Percentiles rank a stretch among this genome's conserved stretches.
phyloP scores from a whole-genome alignment of 1,284 basidiomycete genomes.

The Uromyces viciae-fabae region DNA sequence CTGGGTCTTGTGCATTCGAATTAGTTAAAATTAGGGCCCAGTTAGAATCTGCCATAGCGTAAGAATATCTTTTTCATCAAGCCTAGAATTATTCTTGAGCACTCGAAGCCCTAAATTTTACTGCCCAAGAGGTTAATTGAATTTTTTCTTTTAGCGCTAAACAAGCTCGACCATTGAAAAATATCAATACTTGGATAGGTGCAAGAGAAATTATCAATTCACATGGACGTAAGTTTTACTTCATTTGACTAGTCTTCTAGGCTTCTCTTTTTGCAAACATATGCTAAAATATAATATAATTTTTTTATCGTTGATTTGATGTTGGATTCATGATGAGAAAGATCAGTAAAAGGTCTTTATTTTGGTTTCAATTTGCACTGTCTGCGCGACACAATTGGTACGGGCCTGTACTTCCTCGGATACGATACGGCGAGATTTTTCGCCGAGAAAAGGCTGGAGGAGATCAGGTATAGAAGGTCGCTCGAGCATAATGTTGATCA shows the following conservation, averaged over 20 bases:
- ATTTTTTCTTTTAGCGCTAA: conserved; percentile 22
- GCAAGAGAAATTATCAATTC: conserved; percentile 36
- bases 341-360: conserved; percentile 40
- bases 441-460: conserved; percentile 64
- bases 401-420: conserved; percentile 78
- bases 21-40: conserved; percentile 43
- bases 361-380: conserved; percentile 39
- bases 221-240: conserved; percentile 35
- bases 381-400: conserved; percentile 77
- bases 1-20: conserved; percentile 45
- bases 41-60: conserved; percentile 44
- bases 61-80: background rate
- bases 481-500: conserved; percentile 65
- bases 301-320: conserved; percentile 4
- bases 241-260: background rate
- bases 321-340: conserved; percentile 8
- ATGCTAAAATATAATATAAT: background rate
- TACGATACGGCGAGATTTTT: conserved; percentile 75
- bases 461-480: conserved; percentile 18
- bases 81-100: background rate
- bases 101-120: background rate
- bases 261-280: background rate
- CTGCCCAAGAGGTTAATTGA: background rate
- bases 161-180: conserved; percentile 26
- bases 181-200: conserved; percentile 41